Base-by-base conservation (phyloP, 2,329 filamentous ascomycete species). In the Aspergillaceae sp. region DNA sequence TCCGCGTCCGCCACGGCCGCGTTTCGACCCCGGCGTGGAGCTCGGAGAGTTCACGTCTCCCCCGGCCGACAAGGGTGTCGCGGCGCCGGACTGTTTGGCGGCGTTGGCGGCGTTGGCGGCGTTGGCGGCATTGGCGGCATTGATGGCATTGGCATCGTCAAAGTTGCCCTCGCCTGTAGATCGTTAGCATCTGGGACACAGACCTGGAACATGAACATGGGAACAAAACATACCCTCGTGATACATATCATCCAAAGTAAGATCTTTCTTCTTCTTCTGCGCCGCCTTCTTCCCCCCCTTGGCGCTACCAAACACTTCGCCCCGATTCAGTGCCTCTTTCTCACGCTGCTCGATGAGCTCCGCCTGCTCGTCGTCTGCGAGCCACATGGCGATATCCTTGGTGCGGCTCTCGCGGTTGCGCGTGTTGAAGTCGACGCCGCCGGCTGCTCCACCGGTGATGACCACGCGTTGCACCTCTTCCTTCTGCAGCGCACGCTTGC, bases 301-400 rank as follows among this genome's bases (percentile, higher is more conserved):
- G 41, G 69, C 70, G 51, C 72, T 73, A 49, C 72, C 72, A 65
- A 77, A 79, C 33, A 70, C 81, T 51, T 86, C 86, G 51, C 79
- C 86, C 38, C 77, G 77, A 50, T 80, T 80, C 9, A 87, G 75
- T 5, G 94, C 73, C 66, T 96, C 89, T 54, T 87, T 88, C 70
- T 96, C 92, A 57, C 90, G 89, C 53, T 85, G 82, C 70, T 96
- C 91, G 61, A 98, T 91, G 66, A 92, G 78, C 60, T 92, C 91
- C 1, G 89, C 92, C 64, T 97, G 88, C 47, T 97, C 91, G 56
- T 97, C 92, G 63, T 98, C 92, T 11, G 91, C 91, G 52, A 98
- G 82, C 92, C 92, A 97, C 84, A 97, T 86, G 40, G 92, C 92
- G 68, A 97, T 97, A 62, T 98, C 92, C 70, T 94, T 94, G 64